phyloP scores from a whole-genome alignment of 176 grass and related monocot genomes.

The Rhynchospora breviuscula region DNA sequence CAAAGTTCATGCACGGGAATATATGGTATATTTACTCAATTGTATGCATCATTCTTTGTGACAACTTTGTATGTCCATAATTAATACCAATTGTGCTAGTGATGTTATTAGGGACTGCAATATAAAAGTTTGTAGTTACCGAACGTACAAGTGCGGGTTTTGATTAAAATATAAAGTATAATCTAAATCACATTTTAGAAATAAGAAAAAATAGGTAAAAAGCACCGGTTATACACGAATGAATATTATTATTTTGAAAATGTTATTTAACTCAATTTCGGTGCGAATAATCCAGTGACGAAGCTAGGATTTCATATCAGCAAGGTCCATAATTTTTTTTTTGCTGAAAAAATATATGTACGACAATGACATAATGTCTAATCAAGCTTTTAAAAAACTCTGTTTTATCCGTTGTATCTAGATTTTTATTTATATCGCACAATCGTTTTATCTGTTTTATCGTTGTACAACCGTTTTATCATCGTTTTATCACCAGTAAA shows the following conservation, averaged over 20 bases:
- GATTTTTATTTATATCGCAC: no score
- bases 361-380: no score
- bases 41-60: neutral
- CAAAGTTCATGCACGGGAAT: neutral
- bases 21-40: neutral
- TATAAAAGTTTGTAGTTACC: neutral
- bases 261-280: neutral
- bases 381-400: no score
- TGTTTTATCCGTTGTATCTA: no score
- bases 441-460: no score
- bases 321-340: no score
- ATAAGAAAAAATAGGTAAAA: neutral
- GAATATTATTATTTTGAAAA: neutral
- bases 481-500: no score
- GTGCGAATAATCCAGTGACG: no score
- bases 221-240: neutral
- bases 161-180: neutral
- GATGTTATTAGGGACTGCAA: neutral
- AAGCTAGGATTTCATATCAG: no score
- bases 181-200: neutral
- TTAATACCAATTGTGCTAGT: neutral
- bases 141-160: neutral
- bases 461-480: no score
- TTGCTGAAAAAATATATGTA: no score
- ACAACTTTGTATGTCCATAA: neutral